phyloP scores from a whole-genome alignment of 352 stramenopile species.

The Thraustochytrium striatum region DNA sequence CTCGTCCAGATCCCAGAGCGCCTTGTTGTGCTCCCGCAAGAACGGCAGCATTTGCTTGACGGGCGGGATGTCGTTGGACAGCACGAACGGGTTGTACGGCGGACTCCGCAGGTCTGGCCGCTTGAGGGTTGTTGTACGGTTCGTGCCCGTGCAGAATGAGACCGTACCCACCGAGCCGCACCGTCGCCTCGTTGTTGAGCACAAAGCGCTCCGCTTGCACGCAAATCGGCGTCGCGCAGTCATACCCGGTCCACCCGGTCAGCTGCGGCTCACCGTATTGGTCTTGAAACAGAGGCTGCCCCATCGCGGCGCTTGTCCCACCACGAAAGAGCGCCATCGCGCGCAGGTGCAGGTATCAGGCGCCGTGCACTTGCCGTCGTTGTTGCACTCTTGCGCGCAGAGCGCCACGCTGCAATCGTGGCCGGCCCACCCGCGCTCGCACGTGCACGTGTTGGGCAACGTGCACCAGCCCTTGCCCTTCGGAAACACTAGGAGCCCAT shows the following conservation, averaged over 20 bases:
- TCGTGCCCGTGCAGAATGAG: slow-evolving; percentile 44
- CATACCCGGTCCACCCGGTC: slow-evolving; percentile 90
- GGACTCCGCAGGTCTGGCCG: neutral
- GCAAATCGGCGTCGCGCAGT: slow-evolving; percentile 93
- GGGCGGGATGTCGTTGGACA: slow-evolving; percentile 45
- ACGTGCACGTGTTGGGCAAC: slow-evolving; percentile 80
- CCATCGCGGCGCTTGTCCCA: slow-evolving; percentile 78
- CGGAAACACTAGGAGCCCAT: slow-evolving; percentile 29
- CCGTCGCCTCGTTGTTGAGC: slow-evolving; percentile 68
- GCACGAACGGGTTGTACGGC: slow-evolving; percentile 28
- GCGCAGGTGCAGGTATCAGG: slow-evolving; percentile 78
- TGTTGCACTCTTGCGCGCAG: slow-evolving; percentile 83
- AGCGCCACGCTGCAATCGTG: slow-evolving; percentile 75
- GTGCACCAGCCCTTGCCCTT: slow-evolving; percentile 76
- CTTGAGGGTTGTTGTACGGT: slow-evolving; percentile 30
- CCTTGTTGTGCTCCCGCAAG: slow-evolving; percentile 29
- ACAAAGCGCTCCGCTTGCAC: slow-evolving; percentile 81
- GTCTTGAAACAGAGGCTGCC: slow-evolving; percentile 81
- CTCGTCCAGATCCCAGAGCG: slow-evolving; percentile 22
- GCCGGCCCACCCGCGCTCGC: slow-evolving; percentile 80
- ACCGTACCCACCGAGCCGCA: slow-evolving; percentile 19
- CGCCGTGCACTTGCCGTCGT: slow-evolving; percentile 60
- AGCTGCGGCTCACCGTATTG: slow-evolving; percentile 78
- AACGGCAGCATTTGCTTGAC: neutral
- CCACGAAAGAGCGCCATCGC: slow-evolving; percentile 80